Conservation (phyloP, 148 eudicot species). For the Persicaria maculosa region DNA sequence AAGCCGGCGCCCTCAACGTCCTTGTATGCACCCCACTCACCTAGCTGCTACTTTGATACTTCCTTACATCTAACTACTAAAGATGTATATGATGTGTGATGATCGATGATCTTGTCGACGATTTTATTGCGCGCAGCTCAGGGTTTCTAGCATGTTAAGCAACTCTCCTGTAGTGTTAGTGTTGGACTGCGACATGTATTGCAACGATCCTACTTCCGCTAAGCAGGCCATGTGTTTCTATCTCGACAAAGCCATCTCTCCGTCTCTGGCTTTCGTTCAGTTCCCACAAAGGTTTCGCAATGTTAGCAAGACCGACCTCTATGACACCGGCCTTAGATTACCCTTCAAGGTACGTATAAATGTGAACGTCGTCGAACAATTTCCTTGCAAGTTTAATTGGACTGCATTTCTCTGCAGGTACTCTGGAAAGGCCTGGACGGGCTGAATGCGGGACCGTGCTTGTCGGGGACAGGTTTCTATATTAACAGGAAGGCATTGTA, state of each 20-base stretch:
- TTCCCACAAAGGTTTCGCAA: constrained; percentile 38
- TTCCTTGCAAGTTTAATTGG: neutral
- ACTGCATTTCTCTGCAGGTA: constrained; percentile 17
- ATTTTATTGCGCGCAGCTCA: constrained; percentile 21
- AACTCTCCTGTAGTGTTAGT: constrained; percentile 29
- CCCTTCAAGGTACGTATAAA: constrained; percentile 19
- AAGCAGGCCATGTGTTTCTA: constrained; percentile 41
- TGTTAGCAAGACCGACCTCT: constrained; percentile 27
- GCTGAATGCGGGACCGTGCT: constrained; percentile 33
- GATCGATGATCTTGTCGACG: neutral
- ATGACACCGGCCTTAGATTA: constrained; percentile 35
- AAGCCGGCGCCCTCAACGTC: constrained; percentile 65
- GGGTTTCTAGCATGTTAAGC: constrained; percentile 33
- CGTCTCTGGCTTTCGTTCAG: constrained; percentile 32
- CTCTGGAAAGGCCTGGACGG: constrained; percentile 55
- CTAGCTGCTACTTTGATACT: neutral
- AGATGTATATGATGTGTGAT: neutral
- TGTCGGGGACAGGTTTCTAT: constrained; percentile 59
- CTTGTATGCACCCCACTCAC: constrained; percentile 27
- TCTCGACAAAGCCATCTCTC: constrained; percentile 24
- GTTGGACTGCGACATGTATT: constrained; percentile 46
- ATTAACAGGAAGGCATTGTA: constrained; percentile 56
- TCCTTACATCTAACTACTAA: no score
- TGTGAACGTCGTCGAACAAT: neutral
- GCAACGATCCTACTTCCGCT: constrained; percentile 36